Evolutionary conservation across 2,329 filamentous ascomycete genomes (phyloP), one percentile per base, ranked within the genome.

Genomic region (Paracoccidioides lutzii): DNA sequence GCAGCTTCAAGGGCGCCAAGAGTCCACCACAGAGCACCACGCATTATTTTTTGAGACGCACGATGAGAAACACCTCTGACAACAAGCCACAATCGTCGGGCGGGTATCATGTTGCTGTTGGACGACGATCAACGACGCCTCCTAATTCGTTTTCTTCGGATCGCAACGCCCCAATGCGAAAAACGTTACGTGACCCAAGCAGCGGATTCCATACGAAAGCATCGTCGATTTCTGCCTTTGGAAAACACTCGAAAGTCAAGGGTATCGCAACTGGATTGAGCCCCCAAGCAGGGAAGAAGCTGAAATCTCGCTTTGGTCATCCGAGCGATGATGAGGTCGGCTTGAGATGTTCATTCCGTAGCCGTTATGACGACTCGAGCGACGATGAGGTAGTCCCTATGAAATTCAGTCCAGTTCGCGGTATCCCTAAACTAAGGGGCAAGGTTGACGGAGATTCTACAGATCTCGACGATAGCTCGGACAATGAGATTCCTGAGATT

Each of bases 1-100:
- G 87, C 71, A 95, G 88, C 67, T 95, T 95, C 73, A 85, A 81
- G 65, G 84, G 88, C 33, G 71, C 75, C 45, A 78, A 80, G 58
- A 72, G 78, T 41, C 66, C 73, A 53, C 66, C 69, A 5, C 70
- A 71, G 43, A 70, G 76, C 45, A 76, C 76, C 0, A 73, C 74
- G 3, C 65, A 71, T 30, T 79, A 82, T 54, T 78, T 75, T 0
- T 88, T 95, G 76, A 83, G 84, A 56, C 79, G 76, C 53, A 88
- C 87, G 1, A 87, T 95, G 87, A 80, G 90, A 57, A 72, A 71
- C 32, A 66, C 70, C 32, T 66, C 74, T 22, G 67, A 71, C 14
- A 61, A 66, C 7, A 61, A 65, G 42, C 61, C 68, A 49, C 66
- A 69, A 8, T 69, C 74, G 45, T 66, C 72, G 32, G 69, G 70